Evolutionary conservation across 371 early-diverging fungal genomes (phyloP).

Genomic region (Mortierella sp.): DNA sequence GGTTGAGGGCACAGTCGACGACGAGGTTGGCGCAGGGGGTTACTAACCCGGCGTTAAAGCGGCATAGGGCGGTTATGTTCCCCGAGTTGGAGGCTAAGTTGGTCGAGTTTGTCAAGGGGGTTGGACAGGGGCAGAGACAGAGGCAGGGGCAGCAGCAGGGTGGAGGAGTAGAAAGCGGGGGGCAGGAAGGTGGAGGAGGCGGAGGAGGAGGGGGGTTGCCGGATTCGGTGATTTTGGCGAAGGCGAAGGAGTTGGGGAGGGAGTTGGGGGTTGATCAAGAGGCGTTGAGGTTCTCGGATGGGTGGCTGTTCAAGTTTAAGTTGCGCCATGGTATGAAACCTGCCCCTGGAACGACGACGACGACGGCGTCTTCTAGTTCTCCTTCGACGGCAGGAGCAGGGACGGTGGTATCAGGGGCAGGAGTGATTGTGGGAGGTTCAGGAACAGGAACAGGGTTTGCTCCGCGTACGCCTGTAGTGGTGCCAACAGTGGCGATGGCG

Average conservation of each 20-base stretch:
- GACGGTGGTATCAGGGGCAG: neutral
- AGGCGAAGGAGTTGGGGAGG: constrained; percentile 40
- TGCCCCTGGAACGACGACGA: neutral
- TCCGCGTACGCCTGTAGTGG: neutral
- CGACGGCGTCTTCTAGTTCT: neutral
- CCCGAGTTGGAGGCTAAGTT: constrained; percentile 41
- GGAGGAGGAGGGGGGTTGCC: constrained; percentile 16
- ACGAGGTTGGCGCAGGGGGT: constrained; percentile 25
- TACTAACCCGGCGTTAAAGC: constrained; percentile 33
- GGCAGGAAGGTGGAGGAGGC: neutral
- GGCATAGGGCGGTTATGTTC: constrained; percentile 42
- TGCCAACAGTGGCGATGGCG: neutral
- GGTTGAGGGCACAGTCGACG: constrained; percentile 18
- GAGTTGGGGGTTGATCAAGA: constrained; percentile 31
- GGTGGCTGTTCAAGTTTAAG: constrained; percentile 60
- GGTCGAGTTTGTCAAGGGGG: constrained; percentile 13
- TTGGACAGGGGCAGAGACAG: neutral
- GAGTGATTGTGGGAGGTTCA: neutral
- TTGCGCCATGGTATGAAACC: constrained; percentile 42
- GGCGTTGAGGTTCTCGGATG: constrained; percentile 50
- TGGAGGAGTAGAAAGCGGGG: too few species aligned
- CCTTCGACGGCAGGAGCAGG: neutral
- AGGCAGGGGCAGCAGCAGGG: neutral
- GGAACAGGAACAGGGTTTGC: neutral
- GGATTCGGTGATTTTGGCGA: constrained; percentile 38